Evolutionary conservation across 805 yeast genomes (phyloP).

Genomic region (Starmerella khaoyaiensis): DNA sequence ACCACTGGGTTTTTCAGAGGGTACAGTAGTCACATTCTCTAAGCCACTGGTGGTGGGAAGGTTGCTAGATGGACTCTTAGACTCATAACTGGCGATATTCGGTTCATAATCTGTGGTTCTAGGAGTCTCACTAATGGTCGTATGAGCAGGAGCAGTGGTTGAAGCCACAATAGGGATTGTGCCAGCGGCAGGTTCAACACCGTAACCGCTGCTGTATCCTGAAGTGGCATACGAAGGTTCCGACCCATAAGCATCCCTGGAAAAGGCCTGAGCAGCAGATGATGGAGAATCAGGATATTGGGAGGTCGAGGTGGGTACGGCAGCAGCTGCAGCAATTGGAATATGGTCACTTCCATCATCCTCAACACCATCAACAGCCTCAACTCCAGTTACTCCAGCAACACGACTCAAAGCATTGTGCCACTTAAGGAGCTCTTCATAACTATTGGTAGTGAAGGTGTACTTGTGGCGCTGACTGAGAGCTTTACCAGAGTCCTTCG

Average conservation of each 20-base stretch:
- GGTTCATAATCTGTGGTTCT: no score
- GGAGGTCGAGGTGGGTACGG: background rate
- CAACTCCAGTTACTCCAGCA: slow-evolving; percentile 18
- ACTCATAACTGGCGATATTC: no score
- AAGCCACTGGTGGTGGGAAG: no score
- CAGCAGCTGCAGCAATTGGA: background rate
- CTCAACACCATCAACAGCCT: slow-evolving; percentile 9
- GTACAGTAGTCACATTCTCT: no score
- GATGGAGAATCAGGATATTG: slow-evolving; percentile 3
- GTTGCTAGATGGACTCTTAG: no score
- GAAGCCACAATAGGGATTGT: background rate
- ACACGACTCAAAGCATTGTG: slow-evolving; percentile 28
- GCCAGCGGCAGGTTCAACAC: background rate
- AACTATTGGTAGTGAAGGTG: slow-evolving; percentile 34
- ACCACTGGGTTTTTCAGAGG: no score
- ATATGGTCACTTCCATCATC: no score
- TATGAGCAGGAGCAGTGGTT: background rate
- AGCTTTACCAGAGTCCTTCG: slow-evolving; percentile 32
- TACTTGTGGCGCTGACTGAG: slow-evolving; percentile 28
- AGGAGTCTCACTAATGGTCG: no score
- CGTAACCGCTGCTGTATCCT: slow-evolving; percentile 1
- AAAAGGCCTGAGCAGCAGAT: slow-evolving; percentile 2
- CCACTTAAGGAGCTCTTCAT: slow-evolving; percentile 38
- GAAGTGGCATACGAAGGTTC: background rate
- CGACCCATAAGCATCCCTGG: background rate